A percentile compares a stretch with the other conserved stretches of the same genome.
These are phyloP conservation scores for Alternaria triticimaculans DNA, from an alignment of 2,329 filamentous ascomycete genomes.

Conservation along the genomic window DNA sequence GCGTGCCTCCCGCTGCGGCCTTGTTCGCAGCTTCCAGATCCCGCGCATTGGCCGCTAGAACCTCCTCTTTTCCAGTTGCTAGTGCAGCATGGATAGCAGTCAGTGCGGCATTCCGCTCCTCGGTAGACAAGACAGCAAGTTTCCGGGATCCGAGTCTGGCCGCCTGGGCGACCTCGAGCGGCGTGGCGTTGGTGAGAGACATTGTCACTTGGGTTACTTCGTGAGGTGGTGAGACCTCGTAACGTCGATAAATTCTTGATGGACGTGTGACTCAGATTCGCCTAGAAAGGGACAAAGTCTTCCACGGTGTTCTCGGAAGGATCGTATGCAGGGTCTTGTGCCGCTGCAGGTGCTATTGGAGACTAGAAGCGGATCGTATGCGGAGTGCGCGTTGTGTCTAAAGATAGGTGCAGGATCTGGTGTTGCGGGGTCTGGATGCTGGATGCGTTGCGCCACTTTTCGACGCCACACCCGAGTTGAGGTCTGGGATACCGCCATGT, in stretches of 20 bases:
- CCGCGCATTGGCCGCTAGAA: slow-evolving; percentile 83
- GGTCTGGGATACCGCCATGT: background rate
- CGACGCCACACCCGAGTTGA: background rate
- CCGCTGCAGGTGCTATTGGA: slow-evolving; percentile 24
- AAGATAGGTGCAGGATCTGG: slow-evolving; percentile 1
- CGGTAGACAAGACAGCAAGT: slow-evolving; percentile 78
- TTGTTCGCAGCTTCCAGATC: slow-evolving; percentile 78
- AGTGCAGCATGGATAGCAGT: slow-evolving; percentile 84
- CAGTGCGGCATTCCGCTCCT: slow-evolving; percentile 82
- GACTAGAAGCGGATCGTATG: slow-evolving; percentile 3
- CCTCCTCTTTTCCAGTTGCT: slow-evolving; percentile 69
- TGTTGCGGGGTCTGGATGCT: background rate
- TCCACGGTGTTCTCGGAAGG: background rate
- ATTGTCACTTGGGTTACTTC: slow-evolving; percentile 50
- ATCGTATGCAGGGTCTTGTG: slow-evolving; percentile 12
- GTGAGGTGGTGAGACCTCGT: slow-evolving; percentile 12
- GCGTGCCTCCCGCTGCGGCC: slow-evolving; percentile 74
- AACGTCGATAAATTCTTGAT: background rate
- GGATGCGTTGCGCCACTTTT: background rate
- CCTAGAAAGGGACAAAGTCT: background rate
- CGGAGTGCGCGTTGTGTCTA: background rate
- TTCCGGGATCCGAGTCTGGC: slow-evolving; percentile 83
- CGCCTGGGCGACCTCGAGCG: slow-evolving; percentile 75
- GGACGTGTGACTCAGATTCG: background rate
- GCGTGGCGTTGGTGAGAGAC: slow-evolving; percentile 88